Evolutionary conservation across 1,284 basidiomycete species (phyloP).

Genomic region (Apiotrichum montevideense): DNA sequence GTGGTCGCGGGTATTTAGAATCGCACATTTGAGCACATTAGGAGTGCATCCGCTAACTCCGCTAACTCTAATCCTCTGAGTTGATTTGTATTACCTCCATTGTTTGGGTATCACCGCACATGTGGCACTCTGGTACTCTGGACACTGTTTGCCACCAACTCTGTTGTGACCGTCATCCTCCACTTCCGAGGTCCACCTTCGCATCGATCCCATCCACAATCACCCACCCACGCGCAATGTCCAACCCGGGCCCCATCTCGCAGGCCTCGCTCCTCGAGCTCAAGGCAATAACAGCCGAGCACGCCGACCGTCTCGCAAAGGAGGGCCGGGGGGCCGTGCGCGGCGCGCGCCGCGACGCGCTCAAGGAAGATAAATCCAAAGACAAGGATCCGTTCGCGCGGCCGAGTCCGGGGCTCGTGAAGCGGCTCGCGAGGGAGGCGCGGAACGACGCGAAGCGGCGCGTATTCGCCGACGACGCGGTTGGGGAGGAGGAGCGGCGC

Average conservation of each 20-base stretch:
- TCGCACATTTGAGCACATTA: too few relatives aligned
- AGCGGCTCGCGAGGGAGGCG: slow-evolving; percentile 42
- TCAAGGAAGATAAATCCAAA: slow-evolving; percentile 16
- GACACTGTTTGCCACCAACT: too few relatives aligned
- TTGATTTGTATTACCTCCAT: too few relatives aligned
- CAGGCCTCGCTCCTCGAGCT: slow-evolving; percentile 40
- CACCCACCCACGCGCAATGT: neutral
- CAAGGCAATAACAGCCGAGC: slow-evolving; percentile 44
- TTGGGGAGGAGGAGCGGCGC: slow-evolving; percentile 36
- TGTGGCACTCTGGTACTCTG: neutral
- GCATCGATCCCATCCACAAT: neutral
- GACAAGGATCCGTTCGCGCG: slow-evolving; percentile 36
- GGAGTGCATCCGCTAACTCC: too few relatives aligned
- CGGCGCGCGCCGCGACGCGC: slow-evolving; percentile 23
- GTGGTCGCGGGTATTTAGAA: too few relatives aligned
- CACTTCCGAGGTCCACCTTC: neutral
- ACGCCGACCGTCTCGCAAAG: slow-evolving; percentile 41
- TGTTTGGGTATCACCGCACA: neutral
- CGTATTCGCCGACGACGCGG: slow-evolving; percentile 31
- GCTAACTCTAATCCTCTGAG: too few relatives aligned
- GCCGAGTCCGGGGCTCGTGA: slow-evolving; percentile 42
- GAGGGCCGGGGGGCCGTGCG: slow-evolving; percentile 39
- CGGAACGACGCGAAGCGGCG: slow-evolving; percentile 37
- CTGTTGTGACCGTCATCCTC: neutral
- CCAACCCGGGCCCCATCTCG: slow-evolving; percentile 25